Evolutionary conservation across 2,329 filamentous ascomycete genomes (phyloP), one percentile per base, ranked within the genome.

Genomic region (Diaporthe vexans): DNA sequence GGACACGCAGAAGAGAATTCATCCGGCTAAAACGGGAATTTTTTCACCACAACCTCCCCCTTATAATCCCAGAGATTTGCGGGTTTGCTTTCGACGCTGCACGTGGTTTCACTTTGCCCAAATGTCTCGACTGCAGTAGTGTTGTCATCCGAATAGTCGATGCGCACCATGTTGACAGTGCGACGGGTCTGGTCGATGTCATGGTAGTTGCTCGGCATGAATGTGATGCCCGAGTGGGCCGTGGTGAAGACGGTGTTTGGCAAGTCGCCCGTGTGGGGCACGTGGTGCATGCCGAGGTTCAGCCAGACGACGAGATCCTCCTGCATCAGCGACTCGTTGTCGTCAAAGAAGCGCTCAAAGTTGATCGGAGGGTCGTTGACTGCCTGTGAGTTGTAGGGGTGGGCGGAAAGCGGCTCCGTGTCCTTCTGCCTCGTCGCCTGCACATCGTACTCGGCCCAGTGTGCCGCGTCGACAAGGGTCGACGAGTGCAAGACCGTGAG

Each of bases 241-340:
- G 84, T 84, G 19, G 84, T 86, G 79, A 86, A 84, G 72, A 89
- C 84, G 0, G 88, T 90, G 77, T 89, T 89, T 29, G 88, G 88
- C 17, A 90, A 79, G 76, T 89, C 87, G 40, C 84, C 85, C 1
- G 88, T 86, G 77, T 88, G 85, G 8, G 73, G 73, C 4, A 74
- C 67, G 29, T 91, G 89, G 77, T 91, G 88, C 86, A 88, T 90
- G 29, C 89, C 89, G 15, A 85, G 77, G 76, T 84, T 90, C 74
- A 90, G 83, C 84, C 86, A 90, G 17, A 90, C 71, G 4, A 90
- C 88, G 10, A 88, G 76, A 72, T 87, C 86, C 78, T 86, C 83
- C 74, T 87, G 82, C 52, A 80, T 77, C 6, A 87, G 78, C 13
- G 40, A 43, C 15, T 76, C 80, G 77, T 88, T 84, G 65, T 81